Evolutionary conservation across 495 filamentous ascomycete genomes (phyloP).

Genomic region (Ramalina peruviana): DNA sequence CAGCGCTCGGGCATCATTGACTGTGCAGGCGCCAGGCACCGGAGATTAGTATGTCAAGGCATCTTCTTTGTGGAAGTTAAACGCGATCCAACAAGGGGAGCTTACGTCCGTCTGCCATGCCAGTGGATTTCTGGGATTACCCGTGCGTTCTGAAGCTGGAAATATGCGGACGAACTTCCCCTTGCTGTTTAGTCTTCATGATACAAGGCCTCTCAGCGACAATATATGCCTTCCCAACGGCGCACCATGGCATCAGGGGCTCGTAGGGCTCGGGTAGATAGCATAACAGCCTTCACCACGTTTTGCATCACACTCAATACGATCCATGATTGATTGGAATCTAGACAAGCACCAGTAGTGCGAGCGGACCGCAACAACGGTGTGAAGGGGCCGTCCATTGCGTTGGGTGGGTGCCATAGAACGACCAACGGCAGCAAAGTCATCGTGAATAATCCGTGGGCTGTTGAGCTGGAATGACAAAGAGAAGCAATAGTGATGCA

Average conservation of each 20-base stretch:
- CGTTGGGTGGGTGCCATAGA: not conserved
- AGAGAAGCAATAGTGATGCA: conserved; percentile 1
- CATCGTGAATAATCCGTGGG: not conserved
- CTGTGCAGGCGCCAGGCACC: conserved; percentile 27
- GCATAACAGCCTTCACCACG: not conserved
- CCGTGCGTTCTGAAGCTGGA: too few species aligned
- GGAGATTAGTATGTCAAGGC: conserved; percentile 2
- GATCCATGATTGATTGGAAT: conserved; percentile 1
- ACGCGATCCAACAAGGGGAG: conserved; percentile 6
- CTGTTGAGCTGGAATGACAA: not conserved
- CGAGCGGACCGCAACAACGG: not conserved
- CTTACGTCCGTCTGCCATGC: conserved; percentile 44
- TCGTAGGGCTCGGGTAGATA: not conserved
- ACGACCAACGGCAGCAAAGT: too few species aligned
- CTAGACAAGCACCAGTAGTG: not conserved
- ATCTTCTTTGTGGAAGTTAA: conserved; percentile 27
- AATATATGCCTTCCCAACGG: not conserved
- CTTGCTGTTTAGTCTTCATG: not conserved
- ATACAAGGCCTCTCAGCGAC: not conserved
- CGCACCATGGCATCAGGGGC: not conserved
- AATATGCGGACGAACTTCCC: too few species aligned
- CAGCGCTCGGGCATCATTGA: conserved; percentile 70
- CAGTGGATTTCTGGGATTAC: conserved; percentile 3
- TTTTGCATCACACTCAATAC: not conserved
- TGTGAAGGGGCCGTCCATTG: not conserved